A percentile compares a stretch with the other conserved stretches of the same genome.
These are phyloP conservation scores for Fragaria vesca DNA, from an alignment of 306 rosid species.

Conservation along the genomic window DNA sequence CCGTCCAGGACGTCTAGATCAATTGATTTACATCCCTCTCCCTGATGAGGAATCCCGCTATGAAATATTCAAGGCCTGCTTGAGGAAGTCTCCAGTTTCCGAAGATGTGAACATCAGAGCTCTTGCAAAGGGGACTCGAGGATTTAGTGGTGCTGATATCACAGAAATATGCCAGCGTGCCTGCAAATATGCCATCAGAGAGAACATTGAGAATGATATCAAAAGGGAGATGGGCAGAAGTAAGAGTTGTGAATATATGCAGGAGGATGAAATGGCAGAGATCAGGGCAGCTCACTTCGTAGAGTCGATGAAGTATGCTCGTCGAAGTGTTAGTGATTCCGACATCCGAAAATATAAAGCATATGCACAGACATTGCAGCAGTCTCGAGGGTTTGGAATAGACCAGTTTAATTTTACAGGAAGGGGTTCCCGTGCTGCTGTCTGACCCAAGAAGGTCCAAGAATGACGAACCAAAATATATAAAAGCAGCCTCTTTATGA, in stretches of 20 bases:
- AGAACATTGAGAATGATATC: slow-evolving; percentile 9
- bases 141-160: slow-evolving; percentile 13
- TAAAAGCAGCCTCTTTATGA: neutral
- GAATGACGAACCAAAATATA: neutral
- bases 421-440: neutral
- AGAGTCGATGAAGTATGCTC: neutral
- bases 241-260: neutral
- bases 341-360: slow-evolving; percentile 1
- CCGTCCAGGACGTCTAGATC: slow-evolving; percentile 5
- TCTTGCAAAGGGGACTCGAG: neutral
- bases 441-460: neutral
- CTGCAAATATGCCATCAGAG: slow-evolving; percentile 3
- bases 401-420: neutral
- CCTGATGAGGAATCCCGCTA: neutral
- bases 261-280: slow-evolving; percentile 5
- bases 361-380: neutral
- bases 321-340: slow-evolving; percentile 2
- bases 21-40: slow-evolving; percentile 9
- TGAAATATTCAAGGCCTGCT: slow-evolving; percentile 7
- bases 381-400: neutral
- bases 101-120: neutral
- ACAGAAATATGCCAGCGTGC: slow-evolving; percentile 14
- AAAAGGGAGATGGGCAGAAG: neutral
- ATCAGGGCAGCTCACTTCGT: neutral
- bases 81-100: slow-evolving; percentile 1